Evolutionary conservation across 306 rosid species (phyloP), one percentile per base, ranked within the genome.

Genomic region (Casuarina glauca): DNA sequence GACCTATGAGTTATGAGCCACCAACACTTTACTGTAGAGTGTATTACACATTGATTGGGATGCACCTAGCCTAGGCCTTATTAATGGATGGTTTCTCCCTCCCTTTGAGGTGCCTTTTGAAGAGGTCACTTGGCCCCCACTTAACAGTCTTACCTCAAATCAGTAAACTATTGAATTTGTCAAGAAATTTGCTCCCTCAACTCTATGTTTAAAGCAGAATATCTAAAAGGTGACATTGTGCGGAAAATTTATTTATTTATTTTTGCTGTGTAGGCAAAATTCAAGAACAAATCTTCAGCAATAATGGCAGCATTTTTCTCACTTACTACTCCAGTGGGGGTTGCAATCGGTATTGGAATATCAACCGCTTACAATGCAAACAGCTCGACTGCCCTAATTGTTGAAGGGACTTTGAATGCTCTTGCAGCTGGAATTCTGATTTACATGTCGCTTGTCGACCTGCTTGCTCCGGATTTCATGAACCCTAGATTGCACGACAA

Each of bases 381-480:
- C 36, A 79, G 87, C 19, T 82, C 89, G 3, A 89, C 86, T 16
- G 78, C 97, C 62, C 73, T 93, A 3, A 87, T 85, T 43, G 80
- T 90, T 42, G 88, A 89, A 79, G 97, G 96, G 20, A 72, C 82
- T 55, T 78, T 90, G 43, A 77, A 87, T 58, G 81, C 93, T 63
- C 89, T 93, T 7, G 83, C 97, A 0, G 87, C 96, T 68, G 93
- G 96, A 58, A 93, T 93, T 10, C 82, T 93, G 46, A 87, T 93
- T 54, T 89, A 93, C 77, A 90, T 93, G 97, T 81, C 96, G 8
- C 74, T 93, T 11, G 97, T 93, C 35, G 97, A 93, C 12, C 73
- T 93, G 0, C 61, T 93, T 9, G 96, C 93, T 16, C 96, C 92
- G 9, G 92, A 93, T 87, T 88, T 90, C 68, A 93, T 89, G 96